Conservation (phyloP, 2,329 filamentous ascomycete genomes). For the Xylaria sp. region DNA sequence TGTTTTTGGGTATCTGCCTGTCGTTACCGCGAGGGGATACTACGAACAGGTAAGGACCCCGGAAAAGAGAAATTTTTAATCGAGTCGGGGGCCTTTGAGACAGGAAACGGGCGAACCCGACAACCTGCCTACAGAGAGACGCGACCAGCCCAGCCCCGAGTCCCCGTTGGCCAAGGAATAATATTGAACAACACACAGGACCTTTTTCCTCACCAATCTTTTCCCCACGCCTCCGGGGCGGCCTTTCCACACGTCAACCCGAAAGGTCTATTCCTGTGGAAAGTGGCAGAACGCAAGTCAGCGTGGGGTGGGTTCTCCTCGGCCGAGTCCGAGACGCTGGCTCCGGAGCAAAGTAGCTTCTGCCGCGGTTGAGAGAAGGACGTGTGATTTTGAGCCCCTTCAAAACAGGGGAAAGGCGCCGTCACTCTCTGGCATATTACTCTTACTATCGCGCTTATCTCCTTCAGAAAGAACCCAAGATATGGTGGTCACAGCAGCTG, state of each 20-base stretch:
- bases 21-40: constrained; percentile 30
- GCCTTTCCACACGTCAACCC: constrained; percentile 33
- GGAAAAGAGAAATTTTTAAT: constrained; percentile 43
- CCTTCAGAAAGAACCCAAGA: constrained; percentile 65
- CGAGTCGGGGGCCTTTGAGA: constrained; percentile 54
- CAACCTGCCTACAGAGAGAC: constrained; percentile 55
- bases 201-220: constrained; percentile 45
- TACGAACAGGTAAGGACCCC: constrained; percentile 33
- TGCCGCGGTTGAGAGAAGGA: constrained; percentile 48
- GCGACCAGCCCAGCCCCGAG: constrained; percentile 63
- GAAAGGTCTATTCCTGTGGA: constrained; percentile 24
- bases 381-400: constrained; percentile 12
- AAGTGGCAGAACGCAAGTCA: constrained; percentile 46
- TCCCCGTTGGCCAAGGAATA: constrained; percentile 9
- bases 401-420: constrained; percentile 10
- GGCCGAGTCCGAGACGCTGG: constrained; percentile 68
- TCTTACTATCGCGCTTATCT: constrained; percentile 69
- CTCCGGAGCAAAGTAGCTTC: constrained; percentile 66
- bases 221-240: constrained; percentile 47
- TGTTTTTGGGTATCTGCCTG: constrained; percentile 33
- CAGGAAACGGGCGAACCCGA: constrained; percentile 46
- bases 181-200: constrained; percentile 21
- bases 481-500: constrained; percentile 46
- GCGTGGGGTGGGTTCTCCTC: constrained; percentile 56
- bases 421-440: constrained; percentile 51